Evolutionary conservation across 805 yeast genomes (phyloP).

Genomic region (Candida pseudoglaebosa): DNA sequence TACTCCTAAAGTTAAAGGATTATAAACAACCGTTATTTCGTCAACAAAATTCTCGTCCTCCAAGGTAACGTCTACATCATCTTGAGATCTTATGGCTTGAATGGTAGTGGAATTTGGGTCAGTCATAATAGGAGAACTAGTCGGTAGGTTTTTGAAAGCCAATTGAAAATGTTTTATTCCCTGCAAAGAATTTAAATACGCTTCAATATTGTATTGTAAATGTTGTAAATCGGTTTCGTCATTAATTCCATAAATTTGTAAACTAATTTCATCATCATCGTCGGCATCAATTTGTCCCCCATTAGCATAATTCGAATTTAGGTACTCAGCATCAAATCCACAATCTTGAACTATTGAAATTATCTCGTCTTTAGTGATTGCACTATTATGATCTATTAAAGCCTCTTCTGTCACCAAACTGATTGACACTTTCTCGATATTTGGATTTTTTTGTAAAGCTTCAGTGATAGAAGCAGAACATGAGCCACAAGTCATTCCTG

Average conservation of each 20-base stretch:
- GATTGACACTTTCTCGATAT: constrained; percentile 55
- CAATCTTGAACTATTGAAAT: constrained; percentile 60
- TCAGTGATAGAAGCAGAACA: constrained; percentile 67
- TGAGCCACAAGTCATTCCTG: constrained; percentile 92
- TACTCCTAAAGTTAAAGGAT: constrained; percentile 52
- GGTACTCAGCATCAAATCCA: constrained; percentile 30
- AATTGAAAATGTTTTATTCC: constrained; percentile 26
- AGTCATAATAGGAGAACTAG: constrained; percentile 9
- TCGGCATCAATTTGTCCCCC: constrained; percentile 6
- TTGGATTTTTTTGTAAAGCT: constrained; percentile 46
- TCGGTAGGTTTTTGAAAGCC: constrained; percentile 14
- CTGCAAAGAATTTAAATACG: constrained; percentile 27
- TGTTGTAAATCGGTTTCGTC: constrained; percentile 22
- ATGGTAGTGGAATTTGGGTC: constrained; percentile 13
- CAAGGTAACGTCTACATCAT: constrained; percentile 10
- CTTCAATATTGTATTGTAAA: constrained; percentile 39
- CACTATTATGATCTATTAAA: constrained; percentile 43
- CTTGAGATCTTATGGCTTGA: constrained; percentile 14
- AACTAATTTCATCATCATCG: constrained; percentile 24
- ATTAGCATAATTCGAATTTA: neutral
- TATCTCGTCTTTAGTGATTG: constrained; percentile 33
- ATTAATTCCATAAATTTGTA: constrained; percentile 32
- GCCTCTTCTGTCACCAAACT: constrained; percentile 79
- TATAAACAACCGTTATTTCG: constrained; percentile 44
- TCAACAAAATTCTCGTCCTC: constrained; percentile 17